Conservation (phyloP, 371 early-diverging fungal genomes). For the Basidiobolus meristosporus region DNA sequence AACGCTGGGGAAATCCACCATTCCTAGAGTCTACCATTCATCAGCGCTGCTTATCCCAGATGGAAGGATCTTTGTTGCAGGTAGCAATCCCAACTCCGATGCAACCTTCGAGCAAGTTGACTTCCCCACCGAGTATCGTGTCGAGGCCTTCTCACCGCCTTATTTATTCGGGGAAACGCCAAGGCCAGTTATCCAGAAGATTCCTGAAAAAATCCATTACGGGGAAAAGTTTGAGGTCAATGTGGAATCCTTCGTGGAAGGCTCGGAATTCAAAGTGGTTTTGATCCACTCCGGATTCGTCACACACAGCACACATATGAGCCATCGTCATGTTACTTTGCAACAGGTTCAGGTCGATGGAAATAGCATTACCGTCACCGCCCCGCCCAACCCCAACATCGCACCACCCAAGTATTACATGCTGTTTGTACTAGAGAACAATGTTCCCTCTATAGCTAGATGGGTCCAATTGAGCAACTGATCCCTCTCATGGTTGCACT, state of each 20-base stretch:
- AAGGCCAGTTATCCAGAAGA: slow-evolving; percentile 10
- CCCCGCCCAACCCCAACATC: too few relatives aligned
- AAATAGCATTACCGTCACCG: too few relatives aligned
- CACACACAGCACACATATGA: slow-evolving; percentile 23
- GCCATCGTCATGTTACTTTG: slow-evolving; percentile 13
- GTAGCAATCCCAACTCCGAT: slow-evolving; percentile 17
- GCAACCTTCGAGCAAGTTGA: slow-evolving; percentile 4
- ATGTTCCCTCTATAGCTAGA: too few relatives aligned
- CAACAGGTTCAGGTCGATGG: slow-evolving; percentile 1
- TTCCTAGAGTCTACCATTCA: slow-evolving; percentile 23
- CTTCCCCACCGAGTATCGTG: slow-evolving; percentile 17
- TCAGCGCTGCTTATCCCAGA: slow-evolving; percentile 19
- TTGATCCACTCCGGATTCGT: slow-evolving; percentile 15
- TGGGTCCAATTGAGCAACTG: too few relatives aligned
- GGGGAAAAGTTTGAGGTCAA: slow-evolving; percentile 9
- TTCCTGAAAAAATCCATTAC: slow-evolving; percentile 8
- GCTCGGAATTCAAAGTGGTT: slow-evolving; percentile 8
- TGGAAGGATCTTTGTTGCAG: slow-evolving; percentile 22
- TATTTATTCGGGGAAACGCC: slow-evolving; percentile 13
- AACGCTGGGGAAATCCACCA: slow-evolving; percentile 9
- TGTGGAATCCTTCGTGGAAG: slow-evolving; percentile 5
- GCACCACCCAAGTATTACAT: too few relatives aligned
- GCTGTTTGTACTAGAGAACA: too few relatives aligned
- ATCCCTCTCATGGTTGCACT: too few relatives aligned
- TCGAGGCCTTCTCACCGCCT: slow-evolving; percentile 21